Conservation (phyloP, 208 protist genomes). For the Baffinella frigidus region DNA sequence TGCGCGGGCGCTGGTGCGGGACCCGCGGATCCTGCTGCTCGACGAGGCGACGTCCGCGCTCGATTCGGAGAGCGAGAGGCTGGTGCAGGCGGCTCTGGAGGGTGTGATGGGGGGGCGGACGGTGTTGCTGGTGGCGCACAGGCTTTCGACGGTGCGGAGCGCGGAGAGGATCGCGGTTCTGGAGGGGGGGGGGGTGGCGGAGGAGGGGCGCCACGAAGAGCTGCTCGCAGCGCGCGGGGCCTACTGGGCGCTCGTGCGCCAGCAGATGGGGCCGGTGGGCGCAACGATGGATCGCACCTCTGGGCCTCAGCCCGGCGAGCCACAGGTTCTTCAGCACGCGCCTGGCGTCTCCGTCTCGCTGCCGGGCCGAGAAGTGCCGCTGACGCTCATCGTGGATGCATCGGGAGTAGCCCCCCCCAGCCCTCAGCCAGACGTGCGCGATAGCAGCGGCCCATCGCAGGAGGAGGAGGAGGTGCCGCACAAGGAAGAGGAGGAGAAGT, state of each 20-base stretch:
- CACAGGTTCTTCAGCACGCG: background rate
- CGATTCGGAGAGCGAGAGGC: constrained; percentile 20
- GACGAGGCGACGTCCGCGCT: constrained; percentile 7
- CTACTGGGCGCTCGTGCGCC: background rate
- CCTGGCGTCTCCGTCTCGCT: too few relatives aligned
- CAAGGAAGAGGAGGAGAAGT: background rate
- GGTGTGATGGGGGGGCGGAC: background rate
- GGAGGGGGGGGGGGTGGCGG: background rate
- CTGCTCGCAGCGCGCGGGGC: background rate
- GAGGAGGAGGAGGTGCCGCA: background rate
- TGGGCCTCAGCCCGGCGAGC: background rate
- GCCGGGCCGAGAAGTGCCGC: too few relatives aligned
- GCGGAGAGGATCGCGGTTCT: constrained; percentile 45
- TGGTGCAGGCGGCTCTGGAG: constrained; percentile 42
- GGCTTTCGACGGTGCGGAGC: constrained; percentile 40
- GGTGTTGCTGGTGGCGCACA: constrained; percentile 22
- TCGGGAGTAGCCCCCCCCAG: background rate
- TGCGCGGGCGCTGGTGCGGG: constrained; percentile 78
- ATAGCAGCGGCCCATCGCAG: background rate
- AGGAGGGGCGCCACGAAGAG: background rate
- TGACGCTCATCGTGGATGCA: too few relatives aligned
- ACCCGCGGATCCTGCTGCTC: constrained; percentile 60
- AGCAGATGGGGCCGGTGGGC: constrained; percentile 2
- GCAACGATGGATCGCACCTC: background rate
- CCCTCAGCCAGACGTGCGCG: background rate